phyloP scores from a whole-genome alignment of 2,329 filamentous ascomycete genomes.

The Cladorrhinum sp. region DNA sequence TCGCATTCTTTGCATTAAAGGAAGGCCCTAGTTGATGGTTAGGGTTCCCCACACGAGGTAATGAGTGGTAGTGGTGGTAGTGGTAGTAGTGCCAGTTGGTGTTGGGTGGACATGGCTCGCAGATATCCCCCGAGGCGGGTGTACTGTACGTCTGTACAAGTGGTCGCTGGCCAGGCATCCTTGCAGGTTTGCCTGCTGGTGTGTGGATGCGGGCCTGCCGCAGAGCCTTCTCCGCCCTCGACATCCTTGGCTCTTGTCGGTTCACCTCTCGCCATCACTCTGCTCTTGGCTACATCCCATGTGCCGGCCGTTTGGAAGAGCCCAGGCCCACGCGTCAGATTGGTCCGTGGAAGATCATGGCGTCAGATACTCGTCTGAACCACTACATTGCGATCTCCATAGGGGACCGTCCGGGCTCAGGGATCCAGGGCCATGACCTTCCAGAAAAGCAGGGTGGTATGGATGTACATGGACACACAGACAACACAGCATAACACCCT shows the following conservation, averaged over 20 bases:
- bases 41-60: constrained; percentile 35
- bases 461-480: background rate
- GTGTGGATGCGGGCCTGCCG: constrained; percentile 16
- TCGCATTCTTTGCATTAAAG: constrained; percentile 35
- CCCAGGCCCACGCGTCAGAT: constrained; percentile 35
- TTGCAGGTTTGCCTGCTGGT: constrained; percentile 1
- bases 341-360: constrained; percentile 38
- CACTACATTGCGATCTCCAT: constrained; percentile 35
- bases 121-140: constrained; percentile 23
- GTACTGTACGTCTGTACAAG: constrained; percentile 5
- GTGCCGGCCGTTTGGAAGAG: constrained; percentile 30
- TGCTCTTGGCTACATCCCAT: constrained; percentile 23
- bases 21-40: constrained; percentile 32
- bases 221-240: constrained; percentile 9
- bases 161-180: background rate
- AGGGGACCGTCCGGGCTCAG: constrained; percentile 33
- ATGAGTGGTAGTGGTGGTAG: background rate
- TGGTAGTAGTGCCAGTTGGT: constrained; percentile 2
- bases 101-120: constrained; percentile 27
- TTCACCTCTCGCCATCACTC: background rate
- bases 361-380: constrained; percentile 42
- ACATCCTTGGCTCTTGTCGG: constrained; percentile 12
- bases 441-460: background rate
- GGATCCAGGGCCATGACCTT: constrained; percentile 14
- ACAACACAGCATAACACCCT: constrained; percentile 2